Evolutionary conservation across 106 monocot species (phyloP).

Genomic region (Vanilla planifolia): DNA sequence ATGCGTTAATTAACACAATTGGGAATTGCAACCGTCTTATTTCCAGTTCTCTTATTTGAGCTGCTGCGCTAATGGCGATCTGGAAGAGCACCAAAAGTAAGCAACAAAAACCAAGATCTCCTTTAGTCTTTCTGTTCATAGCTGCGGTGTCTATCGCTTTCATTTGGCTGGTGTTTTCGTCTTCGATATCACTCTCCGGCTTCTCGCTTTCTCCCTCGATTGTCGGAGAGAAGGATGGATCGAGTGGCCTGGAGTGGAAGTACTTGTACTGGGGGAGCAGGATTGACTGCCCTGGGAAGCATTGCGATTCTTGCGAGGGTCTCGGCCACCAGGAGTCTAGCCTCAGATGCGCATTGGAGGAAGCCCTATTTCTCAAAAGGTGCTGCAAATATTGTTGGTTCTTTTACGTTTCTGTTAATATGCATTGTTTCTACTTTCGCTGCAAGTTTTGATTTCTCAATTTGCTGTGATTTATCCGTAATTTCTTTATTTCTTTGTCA

Average conservation of each 20-base stretch:
- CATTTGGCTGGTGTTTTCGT: constrained; percentile 23
- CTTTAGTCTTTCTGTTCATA: constrained; percentile 14
- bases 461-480: no score
- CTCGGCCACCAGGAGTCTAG: constrained; percentile 95
- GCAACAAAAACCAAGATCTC: constrained; percentile 33
- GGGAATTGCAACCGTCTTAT: no score
- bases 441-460: no score
- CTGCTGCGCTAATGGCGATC: constrained; percentile 43
- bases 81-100: constrained; percentile 17
- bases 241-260: constrained; percentile 32
- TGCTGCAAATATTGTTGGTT: background rate
- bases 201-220: constrained; percentile 1
- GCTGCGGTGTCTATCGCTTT: constrained; percentile 16
- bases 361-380: constrained; percentile 82
- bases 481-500: no score
- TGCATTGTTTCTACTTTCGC: no score
- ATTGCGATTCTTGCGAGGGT: constrained; percentile 87
- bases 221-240: background rate
- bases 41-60: no score
- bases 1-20: no score
- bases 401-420: no score
- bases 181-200: constrained; percentile 8
- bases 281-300: constrained; percentile 94
- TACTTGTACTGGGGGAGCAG: constrained; percentile 85
- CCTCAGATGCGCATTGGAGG: constrained; percentile 92